Conservation (phyloP, 192 early-diverging fungal species). For the Jimgerdemannia flammicorona region DNA sequence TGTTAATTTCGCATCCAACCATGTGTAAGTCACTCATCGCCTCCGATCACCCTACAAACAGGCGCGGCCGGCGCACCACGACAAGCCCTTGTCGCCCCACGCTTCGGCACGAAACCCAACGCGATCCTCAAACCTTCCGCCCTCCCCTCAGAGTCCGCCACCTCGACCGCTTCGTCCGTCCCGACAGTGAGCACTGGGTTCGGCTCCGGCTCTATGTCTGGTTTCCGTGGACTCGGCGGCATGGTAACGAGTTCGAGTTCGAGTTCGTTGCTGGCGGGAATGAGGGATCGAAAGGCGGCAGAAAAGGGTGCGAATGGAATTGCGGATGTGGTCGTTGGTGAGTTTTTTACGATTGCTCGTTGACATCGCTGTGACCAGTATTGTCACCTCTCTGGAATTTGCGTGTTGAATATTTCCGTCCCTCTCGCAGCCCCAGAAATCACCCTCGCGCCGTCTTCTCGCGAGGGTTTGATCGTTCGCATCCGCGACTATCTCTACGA, state of each 20-base stretch:
- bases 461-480: conserved; percentile 39
- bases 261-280: conserved; percentile 29
- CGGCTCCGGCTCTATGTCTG: conserved; percentile 24
- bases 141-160: conserved; percentile 7
- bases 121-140: conserved; percentile 7
- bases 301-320: conserved; percentile 17
- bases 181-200: not conserved
- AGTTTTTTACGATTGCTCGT: not conserved
- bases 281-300: conserved; percentile 35
- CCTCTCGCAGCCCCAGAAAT: conserved; percentile 2
- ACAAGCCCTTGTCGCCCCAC: conserved; percentile 9
- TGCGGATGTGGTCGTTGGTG: not conserved
- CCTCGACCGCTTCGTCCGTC: not conserved
- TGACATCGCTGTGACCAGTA: not conserved
- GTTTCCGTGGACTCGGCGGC: conserved; percentile 2
- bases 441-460: conserved; percentile 14
- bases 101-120: conserved; percentile 32
- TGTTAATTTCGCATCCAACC: not conserved
- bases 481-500: conserved; percentile 54
- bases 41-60: conserved; percentile 3
- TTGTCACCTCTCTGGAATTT: not conserved
- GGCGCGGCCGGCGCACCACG: conserved; percentile 29
- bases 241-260: conserved; percentile 24
- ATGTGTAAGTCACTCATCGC: too few species aligned
- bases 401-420: conserved; percentile 4